Percentiles rank a stretch among this genome's conserved stretches.
phyloP scores from a whole-genome alignment of 805 yeast species.

The Monosporozyma unispora region DNA sequence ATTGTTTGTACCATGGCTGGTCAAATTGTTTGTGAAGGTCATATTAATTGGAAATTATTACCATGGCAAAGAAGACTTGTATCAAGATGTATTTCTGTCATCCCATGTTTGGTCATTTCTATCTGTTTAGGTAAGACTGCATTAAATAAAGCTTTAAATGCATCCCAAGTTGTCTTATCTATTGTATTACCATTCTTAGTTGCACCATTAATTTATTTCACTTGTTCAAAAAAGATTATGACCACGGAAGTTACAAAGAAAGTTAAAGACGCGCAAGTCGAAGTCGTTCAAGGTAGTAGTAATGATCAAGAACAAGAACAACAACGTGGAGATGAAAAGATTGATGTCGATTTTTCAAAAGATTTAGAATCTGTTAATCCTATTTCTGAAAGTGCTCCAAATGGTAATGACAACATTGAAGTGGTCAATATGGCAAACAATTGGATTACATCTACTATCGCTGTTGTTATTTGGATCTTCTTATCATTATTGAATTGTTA shows the following conservation, averaged over 20 bases:
- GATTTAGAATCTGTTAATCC: constrained; percentile 2
- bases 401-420: constrained; percentile 11
- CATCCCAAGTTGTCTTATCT: constrained; percentile 80
- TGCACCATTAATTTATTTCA: constrained; percentile 79
- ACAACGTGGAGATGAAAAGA: no score
- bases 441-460: constrained; percentile 45
- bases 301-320: constrained; percentile 5
- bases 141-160: constrained; percentile 60
- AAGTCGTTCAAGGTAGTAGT: constrained; percentile 2
- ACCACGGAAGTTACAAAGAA: constrained; percentile 34
- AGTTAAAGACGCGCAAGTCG: constrained; percentile 4
- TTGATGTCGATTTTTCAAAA: not conserved
- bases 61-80: constrained; percentile 76
- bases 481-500: constrained; percentile 66
- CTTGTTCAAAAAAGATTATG: constrained; percentile 65
- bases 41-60: constrained; percentile 65
- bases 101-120: constrained; percentile 73
- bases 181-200: constrained; percentile 74
- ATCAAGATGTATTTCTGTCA: constrained; percentile 68
- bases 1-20: constrained; percentile 91
- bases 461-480: constrained; percentile 57
- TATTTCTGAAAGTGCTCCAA: constrained; percentile 11
- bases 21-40: constrained; percentile 88
- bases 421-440: constrained; percentile 54
- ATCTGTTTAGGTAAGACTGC: constrained; percentile 67